Conservation (phyloP, 2,329 filamentous ascomycete species). For the Amphichorda felina region DNA sequence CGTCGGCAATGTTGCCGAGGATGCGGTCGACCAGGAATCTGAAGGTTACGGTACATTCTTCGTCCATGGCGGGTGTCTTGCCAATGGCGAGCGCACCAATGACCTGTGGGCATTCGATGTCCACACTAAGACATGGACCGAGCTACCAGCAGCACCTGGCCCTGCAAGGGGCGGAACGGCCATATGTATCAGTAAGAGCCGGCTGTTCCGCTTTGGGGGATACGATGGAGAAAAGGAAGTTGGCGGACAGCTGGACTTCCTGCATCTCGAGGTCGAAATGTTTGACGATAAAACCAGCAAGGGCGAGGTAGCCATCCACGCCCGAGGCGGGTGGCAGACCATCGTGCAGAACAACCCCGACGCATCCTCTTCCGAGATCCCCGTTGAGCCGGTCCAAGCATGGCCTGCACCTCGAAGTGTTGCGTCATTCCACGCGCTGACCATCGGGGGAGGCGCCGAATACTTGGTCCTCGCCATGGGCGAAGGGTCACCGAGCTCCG, state of each 20-base stretch:
- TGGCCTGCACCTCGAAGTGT: conserved; percentile 44
- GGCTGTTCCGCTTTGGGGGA: conserved; percentile 69
- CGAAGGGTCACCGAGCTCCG: conserved; percentile 35
- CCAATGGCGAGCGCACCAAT: conserved; percentile 43
- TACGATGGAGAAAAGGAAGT: conserved; percentile 61
- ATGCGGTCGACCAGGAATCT: conserved; percentile 46
- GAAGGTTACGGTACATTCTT: conserved; percentile 58
- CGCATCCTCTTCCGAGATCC: conserved; percentile 21
- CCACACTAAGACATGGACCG: conserved; percentile 49
- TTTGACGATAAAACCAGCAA: conserved; percentile 36
- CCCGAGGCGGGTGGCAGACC: conserved; percentile 42
- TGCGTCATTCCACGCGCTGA: conserved; percentile 40
- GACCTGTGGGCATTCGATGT: conserved; percentile 76
- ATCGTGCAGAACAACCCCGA: conserved; percentile 26
- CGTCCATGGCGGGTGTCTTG: conserved; percentile 65
- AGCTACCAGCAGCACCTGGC: conserved; percentile 55
- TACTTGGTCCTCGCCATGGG: conserved; percentile 52
- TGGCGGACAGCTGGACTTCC: conserved; percentile 59
- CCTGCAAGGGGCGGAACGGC: conserved; percentile 55
- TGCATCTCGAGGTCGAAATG: conserved; percentile 43
- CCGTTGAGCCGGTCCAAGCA: conserved; percentile 17
- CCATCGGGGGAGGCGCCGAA: conserved; percentile 46
- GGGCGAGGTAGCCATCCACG: conserved; percentile 37
- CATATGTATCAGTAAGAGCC: conserved; percentile 50
- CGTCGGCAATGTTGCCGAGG: conserved; percentile 42